These are phyloP conservation scores for Linum lewisii DNA, from an alignment of 345 rosid genomes.

Conservation along the genomic window DNA sequence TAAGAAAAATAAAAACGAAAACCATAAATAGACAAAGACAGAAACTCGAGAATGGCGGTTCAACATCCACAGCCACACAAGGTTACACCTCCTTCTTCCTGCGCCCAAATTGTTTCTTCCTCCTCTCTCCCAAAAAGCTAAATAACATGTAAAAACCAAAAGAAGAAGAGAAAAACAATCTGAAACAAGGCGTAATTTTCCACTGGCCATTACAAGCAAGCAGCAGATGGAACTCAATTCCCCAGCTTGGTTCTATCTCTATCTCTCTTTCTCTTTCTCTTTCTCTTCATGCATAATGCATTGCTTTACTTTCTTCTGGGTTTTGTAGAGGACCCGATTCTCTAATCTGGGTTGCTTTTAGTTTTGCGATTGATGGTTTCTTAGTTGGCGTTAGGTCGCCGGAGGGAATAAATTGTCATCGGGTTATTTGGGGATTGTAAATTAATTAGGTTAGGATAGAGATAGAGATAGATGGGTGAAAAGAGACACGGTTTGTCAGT, in stretches of 20 bases:
- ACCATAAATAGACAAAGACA: neutral
- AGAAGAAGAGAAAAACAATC: too few species aligned
- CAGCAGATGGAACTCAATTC: neutral
- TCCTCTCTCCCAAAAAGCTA: neutral
- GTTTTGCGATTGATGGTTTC: neutral
- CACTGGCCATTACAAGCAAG: neutral
- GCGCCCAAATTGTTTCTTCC: neutral
- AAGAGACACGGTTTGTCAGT: constrained; percentile 10
- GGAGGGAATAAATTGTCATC: neutral
- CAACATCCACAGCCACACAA: neutral
- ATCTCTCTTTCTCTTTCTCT: neutral
- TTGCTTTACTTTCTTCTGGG: neutral
- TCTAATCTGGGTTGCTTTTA: neutral
- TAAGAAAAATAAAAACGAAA: too few species aligned
- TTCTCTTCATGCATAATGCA: neutral
- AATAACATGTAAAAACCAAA: too few species aligned
- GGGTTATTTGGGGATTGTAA: neutral
- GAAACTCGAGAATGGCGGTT: neutral
- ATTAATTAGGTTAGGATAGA: neutral
- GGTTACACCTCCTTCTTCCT: neutral
- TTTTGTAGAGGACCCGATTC: neutral
- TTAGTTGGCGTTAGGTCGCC: neutral
- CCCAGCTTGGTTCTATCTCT: neutral
- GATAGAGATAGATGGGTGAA: neutral
- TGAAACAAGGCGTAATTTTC: neutral